Evolutionary conservation across 257 asterid genomes (phyloP), one percentile per base, ranked within the genome.

Genomic region (Nicotiana attenuata): DNA sequence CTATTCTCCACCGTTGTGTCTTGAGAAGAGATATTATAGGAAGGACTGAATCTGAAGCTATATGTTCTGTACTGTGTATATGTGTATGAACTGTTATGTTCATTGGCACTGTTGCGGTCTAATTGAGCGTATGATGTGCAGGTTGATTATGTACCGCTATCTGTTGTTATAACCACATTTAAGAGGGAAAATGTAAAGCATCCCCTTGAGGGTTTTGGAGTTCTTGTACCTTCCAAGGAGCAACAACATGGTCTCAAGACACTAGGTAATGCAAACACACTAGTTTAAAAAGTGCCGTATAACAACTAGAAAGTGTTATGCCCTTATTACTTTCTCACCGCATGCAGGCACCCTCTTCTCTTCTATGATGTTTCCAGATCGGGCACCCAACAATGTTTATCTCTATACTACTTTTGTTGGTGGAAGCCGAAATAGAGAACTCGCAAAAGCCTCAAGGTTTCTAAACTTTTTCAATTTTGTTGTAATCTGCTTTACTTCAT

Each of bases 161-260:
- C 98, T 65, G 94, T 95, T 81, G 81, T 95, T 84, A 89, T 93
- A 78, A 91, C 97, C 59, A 86, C 98, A 84, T 93, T 91, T 89
- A 91, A 91, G 86, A 90, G 84, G 88, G 95, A 88, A 89, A 88
- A 56, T 82, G 97, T 95, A 67, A 92, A 89, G 91, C 89, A 83
- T 77, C 98, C 98, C 19, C 92, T 95, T 82, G 97, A 95, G 92
- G 99, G 99, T 84, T 95, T 95, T 84, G 99, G 99, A 64, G 98
- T 95, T 83, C 97, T 95, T 55, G 66, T 95, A 81, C 99, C 99
- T 85, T 90, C 98, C 28, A 88, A 90, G 86, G 99, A 93, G 91
- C 96, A 92, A 82, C 85, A 88, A 57, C 90, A 95, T 90, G 98
- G 99, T 67, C 82, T 95, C 86, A 91, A 86, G 89, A 92, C 97